Percentiles rank a stretch among this genome's conserved stretches.
phyloP scores from a whole-genome alignment of 305 asterid species.

The Fraxinus dipetala region DNA sequence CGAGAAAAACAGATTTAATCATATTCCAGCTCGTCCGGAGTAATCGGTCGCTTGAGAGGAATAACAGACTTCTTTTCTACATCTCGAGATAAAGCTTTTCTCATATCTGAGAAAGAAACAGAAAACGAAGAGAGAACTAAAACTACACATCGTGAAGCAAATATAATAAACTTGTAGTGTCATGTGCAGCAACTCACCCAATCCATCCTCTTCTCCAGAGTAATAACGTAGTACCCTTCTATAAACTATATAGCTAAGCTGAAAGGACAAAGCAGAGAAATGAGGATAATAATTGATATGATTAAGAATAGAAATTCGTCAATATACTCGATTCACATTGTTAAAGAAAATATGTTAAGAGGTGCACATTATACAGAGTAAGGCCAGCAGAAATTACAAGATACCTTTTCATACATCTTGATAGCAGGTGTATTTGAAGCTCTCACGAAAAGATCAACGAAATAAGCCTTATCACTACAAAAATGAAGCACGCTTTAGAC shows the following conservation, averaged over 20 bases:
- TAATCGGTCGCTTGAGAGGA: constrained; percentile 80
- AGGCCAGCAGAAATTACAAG: neutral
- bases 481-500: constrained; percentile 1
- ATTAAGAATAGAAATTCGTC: neutral
- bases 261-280: constrained; percentile 20
- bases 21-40: constrained; percentile 91
- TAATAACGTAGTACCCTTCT: constrained; percentile 80
- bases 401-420: constrained; percentile 91
- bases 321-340: neutral
- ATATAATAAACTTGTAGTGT: neutral
- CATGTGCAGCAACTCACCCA: constrained; percentile 53
- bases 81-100: constrained; percentile 88
- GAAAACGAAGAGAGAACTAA: neutral
- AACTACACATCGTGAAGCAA: neutral
- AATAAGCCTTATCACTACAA: constrained; percentile 71
- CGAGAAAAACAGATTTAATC: constrained; percentile 43
- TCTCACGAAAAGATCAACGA: constrained; percentile 94
- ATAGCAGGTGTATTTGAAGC: constrained; percentile 92
- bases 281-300: neutral
- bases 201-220: constrained; percentile 95
- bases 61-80: constrained; percentile 81
- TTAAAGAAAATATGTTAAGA: neutral
- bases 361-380: neutral
- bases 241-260: constrained; percentile 79
- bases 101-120: constrained; percentile 58